Base-by-base conservation (phyloP, 352 stramenopile genomes). In the Thalassiosira exigua region DNA sequence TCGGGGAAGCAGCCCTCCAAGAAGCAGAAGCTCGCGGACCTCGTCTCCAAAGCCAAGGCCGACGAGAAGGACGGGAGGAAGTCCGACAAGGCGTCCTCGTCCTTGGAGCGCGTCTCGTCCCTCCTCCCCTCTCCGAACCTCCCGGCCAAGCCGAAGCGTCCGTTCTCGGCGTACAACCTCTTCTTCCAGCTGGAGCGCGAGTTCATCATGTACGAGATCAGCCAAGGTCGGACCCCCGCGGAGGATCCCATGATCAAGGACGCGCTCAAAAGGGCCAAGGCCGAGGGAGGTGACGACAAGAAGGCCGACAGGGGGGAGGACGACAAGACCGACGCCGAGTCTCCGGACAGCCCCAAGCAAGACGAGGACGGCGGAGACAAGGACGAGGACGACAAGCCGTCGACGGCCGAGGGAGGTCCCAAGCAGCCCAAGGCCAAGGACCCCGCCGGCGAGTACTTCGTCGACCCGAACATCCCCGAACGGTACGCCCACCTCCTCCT, bases 111-210 rank as follows among this genome's bases (percentile, higher is more conserved):
- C 29, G 26, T 14, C 21, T 14, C 51, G 17, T 14, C 48, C 1
- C 41, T 9, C 14, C 22, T 56, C 39, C 11, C 30, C 2, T 21
- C 4, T 44, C 17, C 14, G 36, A 21, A 12, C 33, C 1, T 22
- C 11, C 4, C 30, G 33, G 46, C 81, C 46, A 87, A 82, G 73
- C 73, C 78, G 9, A 84, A 84, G 33, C 59, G 84, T 46, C 86
- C 86, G 2, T 80, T 92, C 17, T 82, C 59, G 57, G 81, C 84
- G n/a, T 92, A 92, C 66, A 92, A 92, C 69, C 69, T 90, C 1
- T 92, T 90, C 71, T 92, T 92, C 69, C 77, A 90, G 64, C 69
- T 85, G 29, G 80, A 90, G 53, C 48, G 86, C 42, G 79, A 88
- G 59, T 66, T 50, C 24, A 88, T 92, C 14, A 80, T 86, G 54